Conservation (phyloP, 2,329 filamentous ascomycete species). For the Monilinia fructigena region DNA sequence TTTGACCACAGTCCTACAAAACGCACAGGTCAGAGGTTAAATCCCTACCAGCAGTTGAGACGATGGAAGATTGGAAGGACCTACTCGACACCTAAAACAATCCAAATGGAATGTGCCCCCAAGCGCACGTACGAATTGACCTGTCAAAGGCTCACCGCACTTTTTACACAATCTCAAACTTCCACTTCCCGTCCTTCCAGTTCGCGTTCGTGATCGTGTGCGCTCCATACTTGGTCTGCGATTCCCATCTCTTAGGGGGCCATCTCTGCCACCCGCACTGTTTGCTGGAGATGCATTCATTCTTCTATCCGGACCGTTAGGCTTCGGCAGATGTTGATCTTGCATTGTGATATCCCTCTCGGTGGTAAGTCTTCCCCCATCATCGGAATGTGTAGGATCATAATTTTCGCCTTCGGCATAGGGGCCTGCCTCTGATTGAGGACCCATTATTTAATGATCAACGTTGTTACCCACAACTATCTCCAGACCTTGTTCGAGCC, state of each 20-base stretch:
- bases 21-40: conserved; percentile 31
- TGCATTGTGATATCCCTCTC: conserved; percentile 31
- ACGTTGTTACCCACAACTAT: conserved; percentile 22
- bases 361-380: conserved; percentile 31
- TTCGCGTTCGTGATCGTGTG: conserved; percentile 55
- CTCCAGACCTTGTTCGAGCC: conserved; percentile 19
- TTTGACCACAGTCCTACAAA: conserved; percentile 85
- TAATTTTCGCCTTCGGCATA: conserved; percentile 37
- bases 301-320: conserved; percentile 38
- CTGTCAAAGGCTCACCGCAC: conserved; percentile 82
- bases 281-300: conserved; percentile 35
- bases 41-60: conserved; percentile 1
- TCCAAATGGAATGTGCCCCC: conserved; percentile 95
- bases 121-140: conserved; percentile 92
- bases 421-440: conserved; percentile 42
- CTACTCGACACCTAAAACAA: conserved; percentile 94
- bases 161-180: conserved; percentile 74
- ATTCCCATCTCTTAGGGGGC: conserved; percentile 26
- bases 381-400: conserved; percentile 29
- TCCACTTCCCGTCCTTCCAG: conserved; percentile 56
- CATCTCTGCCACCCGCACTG: conserved; percentile 36
- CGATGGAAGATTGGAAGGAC: conserved; percentile 25
- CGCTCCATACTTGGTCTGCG: conserved; percentile 51
- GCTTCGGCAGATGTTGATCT: conserved; percentile 32
- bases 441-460: conserved; percentile 38